A percentile compares a stretch with the other conserved stretches of the same genome.
Evolutionary conservation across 495 filamentous ascomycete genomes (phyloP).

Genomic region (Xylaria longipes): DNA sequence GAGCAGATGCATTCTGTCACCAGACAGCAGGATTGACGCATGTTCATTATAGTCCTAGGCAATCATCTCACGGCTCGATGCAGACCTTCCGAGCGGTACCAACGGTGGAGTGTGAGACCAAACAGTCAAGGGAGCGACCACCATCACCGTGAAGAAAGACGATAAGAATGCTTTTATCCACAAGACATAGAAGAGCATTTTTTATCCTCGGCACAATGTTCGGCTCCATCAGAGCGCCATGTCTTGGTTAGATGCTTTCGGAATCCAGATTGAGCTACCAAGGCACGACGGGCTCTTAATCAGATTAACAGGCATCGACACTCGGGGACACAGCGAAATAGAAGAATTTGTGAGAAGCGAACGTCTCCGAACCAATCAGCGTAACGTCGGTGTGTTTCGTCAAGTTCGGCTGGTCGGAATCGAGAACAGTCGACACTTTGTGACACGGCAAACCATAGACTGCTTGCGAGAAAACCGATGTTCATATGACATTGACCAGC

Average conservation of each 20-base stretch:
- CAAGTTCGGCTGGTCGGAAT: neutral
- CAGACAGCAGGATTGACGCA: constrained; percentile 15
- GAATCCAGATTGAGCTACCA: neutral
- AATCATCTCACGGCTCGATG: constrained; percentile 23
- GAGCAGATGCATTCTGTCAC: constrained; percentile 6
- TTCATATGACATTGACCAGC: neutral
- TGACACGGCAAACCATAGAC: neutral
- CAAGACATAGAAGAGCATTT: neutral
- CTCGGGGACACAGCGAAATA: neutral
- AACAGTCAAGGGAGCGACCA: neutral
- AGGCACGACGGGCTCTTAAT: constrained; percentile 8
- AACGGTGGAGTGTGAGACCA: neutral
- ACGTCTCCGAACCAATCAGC: constrained; percentile 20
- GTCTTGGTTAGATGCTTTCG: constrained; percentile 21
- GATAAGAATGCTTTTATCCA: constrained; percentile 3
- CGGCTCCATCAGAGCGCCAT: constrained; percentile 24
- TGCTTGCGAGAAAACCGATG: neutral
- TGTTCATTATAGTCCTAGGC: neutral
- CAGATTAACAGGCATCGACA: neutral
- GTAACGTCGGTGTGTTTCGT: neutral
- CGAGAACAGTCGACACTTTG: neutral
- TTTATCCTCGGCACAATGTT: constrained; percentile 23
- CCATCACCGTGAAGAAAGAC: neutral
- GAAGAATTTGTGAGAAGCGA: neutral
- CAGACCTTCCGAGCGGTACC: constrained; percentile 13